Conservation (phyloP, 495 filamentous ascomycete species). For the Podospora sp. region DNA sequence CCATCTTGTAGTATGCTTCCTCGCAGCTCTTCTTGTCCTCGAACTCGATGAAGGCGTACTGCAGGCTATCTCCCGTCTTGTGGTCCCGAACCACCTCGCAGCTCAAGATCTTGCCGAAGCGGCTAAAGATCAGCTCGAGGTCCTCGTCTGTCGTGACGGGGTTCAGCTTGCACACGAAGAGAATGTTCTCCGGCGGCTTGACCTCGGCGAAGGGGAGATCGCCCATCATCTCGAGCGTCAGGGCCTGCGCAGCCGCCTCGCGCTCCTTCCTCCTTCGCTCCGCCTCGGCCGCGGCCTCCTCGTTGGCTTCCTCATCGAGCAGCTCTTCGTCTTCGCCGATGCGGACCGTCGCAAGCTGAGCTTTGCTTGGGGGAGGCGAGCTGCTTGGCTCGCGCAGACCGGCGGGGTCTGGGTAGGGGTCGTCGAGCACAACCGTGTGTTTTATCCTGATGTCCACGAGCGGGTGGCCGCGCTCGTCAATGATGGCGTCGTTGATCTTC, state of each 20-base stretch:
- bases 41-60: constrained; percentile 98
- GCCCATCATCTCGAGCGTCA: constrained; percentile 97
- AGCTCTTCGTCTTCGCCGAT: constrained; percentile 88
- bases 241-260: constrained; percentile 89
- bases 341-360: constrained; percentile 85
- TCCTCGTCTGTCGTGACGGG: constrained; percentile 95
- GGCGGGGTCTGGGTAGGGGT: constrained; percentile 79
- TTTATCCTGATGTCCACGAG: constrained; percentile 90
- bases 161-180: constrained; percentile 98
- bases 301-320: constrained; percentile 61
- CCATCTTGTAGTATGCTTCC: constrained; percentile 98
- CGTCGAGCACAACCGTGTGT: constrained; percentile 86
- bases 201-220: constrained; percentile 98
- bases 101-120: constrained; percentile 91
- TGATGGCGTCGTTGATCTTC: constrained; percentile 87
- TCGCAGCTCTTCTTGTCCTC: constrained; percentile 90
- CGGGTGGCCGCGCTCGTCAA: constrained; percentile 80
- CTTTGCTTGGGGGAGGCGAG: constrained; percentile 80
- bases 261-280: constrained; percentile 83
- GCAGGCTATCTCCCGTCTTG: constrained; percentile 89
- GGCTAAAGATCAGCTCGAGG: constrained; percentile 91
- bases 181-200: constrained; percentile 93
- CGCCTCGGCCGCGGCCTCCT: constrained; percentile 74
- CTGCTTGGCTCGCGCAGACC: constrained; percentile 73
- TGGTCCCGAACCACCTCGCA: constrained; percentile 97